Base-by-base conservation (phyloP, 2,329 filamentous ascomycete species). In the Xylaria sp. region DNA sequence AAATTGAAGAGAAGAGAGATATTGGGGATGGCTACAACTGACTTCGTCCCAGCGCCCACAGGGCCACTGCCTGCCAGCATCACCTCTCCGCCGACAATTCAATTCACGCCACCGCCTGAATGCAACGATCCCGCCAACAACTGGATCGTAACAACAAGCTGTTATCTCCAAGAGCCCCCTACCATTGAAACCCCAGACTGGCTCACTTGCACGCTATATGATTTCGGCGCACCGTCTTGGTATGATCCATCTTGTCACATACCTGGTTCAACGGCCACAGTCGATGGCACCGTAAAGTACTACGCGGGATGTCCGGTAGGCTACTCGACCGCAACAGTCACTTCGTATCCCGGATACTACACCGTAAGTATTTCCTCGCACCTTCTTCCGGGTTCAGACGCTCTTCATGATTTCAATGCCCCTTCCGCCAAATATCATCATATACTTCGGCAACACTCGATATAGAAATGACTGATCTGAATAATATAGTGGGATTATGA, bases 131-230 rank as follows among this genome's bases (percentile, higher is more conserved):
- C 71, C 2, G 61, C 25, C 18, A 71, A 69, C 48, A 60, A 69
- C 27, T 72, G 69, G 71, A 53, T 67, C 21, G 64, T 72, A 35
- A 71, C 66, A 27, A 71, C 66, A 53, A 71, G 69, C 54, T 71
- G 71, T 23, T 72, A 68, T 35, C 10, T 71, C 6, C n/a, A 60
- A 3, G n/a, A 60, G 2, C 2, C 29, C 9, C 13, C 32, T 37
- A 3, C 3, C 1, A 53, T 59, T 3, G 25, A 40, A 3, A 51
- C 42, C 29, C 69, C 71, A 3, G 64, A 68, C 18, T 69, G 69
- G 71, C 66, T 72, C 21, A 60, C 55, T 16, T 72, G 70, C 64
- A 48, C 66, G 13, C 2, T 69, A 9, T 48, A 55, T 42, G 10
- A 62, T 10, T 65, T 72, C 6, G 71, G 71, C 9, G 53, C 62